A percentile compares a stretch with the other conserved stretches of the same genome.
Evolutionary conservation across 2,329 filamentous ascomycete genomes (phyloP).

Genomic region (Fusarium sp.): DNA sequence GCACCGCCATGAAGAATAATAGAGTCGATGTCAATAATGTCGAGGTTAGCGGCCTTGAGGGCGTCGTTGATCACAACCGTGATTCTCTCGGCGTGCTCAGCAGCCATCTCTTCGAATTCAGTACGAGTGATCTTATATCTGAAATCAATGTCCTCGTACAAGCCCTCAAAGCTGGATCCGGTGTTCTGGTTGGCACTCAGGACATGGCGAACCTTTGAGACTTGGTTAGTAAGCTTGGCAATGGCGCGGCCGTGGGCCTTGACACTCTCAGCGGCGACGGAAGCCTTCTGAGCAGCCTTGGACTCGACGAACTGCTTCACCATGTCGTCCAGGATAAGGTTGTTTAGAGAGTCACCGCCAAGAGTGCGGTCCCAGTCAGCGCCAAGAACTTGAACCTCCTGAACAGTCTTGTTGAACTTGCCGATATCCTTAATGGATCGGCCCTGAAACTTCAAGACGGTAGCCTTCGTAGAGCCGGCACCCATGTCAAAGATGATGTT

Average conservation of each 20-base stretch:
- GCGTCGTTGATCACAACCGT: conserved; percentile 78
- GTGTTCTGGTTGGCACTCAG: conserved; percentile 93
- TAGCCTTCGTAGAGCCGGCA: conserved; percentile 92
- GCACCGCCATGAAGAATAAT: conserved; percentile 94
- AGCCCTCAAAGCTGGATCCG: conserved; percentile 82
- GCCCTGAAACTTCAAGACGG: conserved; percentile 89
- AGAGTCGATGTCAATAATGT: conserved; percentile 82
- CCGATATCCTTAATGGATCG: conserved; percentile 90
- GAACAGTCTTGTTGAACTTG: conserved; percentile 95
- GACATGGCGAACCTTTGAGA: conserved; percentile 87
- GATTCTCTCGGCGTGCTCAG: conserved; percentile 76
- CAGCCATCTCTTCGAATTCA: conserved; percentile 84
- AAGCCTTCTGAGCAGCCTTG: conserved; percentile 73
- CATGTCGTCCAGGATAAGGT: conserved; percentile 90
- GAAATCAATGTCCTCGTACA: conserved; percentile 94
- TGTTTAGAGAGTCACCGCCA: conserved; percentile 90
- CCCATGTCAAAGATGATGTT: conserved; percentile 99
- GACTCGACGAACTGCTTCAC: conserved; percentile 81
- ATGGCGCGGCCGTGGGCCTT: conserved; percentile 84
- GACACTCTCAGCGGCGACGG: conserved; percentile 72
- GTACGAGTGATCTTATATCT: conserved; percentile 86
- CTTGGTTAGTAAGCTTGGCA: conserved; percentile 93
- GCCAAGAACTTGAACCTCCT: conserved; percentile 92
- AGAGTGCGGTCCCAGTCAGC: conserved; percentile 90
- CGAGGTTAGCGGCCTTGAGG: conserved; percentile 78